These are phyloP conservation scores for Leonotis leonurus DNA, from an alignment of 257 asterid species.

Conservation along the genomic window DNA sequence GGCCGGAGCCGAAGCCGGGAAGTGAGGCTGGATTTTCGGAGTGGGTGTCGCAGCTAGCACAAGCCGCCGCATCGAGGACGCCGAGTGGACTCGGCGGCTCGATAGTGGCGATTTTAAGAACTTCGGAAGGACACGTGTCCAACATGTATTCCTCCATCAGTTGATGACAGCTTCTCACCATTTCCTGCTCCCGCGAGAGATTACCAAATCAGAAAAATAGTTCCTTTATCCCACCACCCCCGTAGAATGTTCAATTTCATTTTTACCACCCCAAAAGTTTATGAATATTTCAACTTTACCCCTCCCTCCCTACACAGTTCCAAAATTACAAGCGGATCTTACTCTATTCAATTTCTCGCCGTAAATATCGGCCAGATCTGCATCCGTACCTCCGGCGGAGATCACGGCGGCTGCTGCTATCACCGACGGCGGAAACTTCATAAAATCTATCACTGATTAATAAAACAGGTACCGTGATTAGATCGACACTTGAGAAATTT, in stretches of 20 bases:
- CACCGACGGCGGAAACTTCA: slow-evolving; percentile 39
- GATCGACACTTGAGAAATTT: background rate
- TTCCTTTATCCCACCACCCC: background rate
- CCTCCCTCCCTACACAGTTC: too few relatives aligned
- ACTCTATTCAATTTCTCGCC: slow-evolving; percentile 38
- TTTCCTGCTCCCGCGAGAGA: slow-evolving; percentile 34
- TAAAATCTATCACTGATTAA: slow-evolving; percentile 36
- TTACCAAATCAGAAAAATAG: background rate
- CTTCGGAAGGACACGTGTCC: slow-evolving; percentile 42
- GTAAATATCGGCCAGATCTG: slow-evolving; percentile 18
- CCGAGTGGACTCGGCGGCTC: slow-evolving; percentile 48
- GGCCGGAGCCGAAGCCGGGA: too few relatives aligned
- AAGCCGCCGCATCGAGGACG: slow-evolving; percentile 53
- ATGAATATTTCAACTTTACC: background rate
- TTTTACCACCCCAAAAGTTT: slow-evolving; percentile 9
- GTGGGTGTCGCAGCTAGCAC: slow-evolving; percentile 44
- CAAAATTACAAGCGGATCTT: slow-evolving; percentile 7
- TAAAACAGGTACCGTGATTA: background rate
- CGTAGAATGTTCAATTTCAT: background rate
- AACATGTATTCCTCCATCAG: slow-evolving; percentile 46
- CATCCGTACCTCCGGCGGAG: slow-evolving; percentile 31
- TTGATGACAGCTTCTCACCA: slow-evolving; percentile 57
- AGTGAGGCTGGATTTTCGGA: slow-evolving; percentile 35
- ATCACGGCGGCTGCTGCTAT: slow-evolving; percentile 55
- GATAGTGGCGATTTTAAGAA: slow-evolving; percentile 15